Conservation (phyloP, 2,329 filamentous ascomycete species). For the Paraphaeosphaeria sporulosa region DNA sequence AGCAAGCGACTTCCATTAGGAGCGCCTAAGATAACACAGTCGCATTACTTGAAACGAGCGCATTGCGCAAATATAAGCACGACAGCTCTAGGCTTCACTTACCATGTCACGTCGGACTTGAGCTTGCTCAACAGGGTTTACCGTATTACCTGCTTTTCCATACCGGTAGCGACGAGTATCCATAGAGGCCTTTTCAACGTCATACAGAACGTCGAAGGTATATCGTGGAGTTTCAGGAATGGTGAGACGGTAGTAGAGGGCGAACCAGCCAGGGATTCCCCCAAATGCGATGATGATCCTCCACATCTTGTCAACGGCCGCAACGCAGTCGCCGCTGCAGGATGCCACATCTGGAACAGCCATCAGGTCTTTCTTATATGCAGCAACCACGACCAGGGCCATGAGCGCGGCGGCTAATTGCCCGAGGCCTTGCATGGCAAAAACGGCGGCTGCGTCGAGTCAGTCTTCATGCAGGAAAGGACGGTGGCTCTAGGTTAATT, state of each 20-base stretch:
- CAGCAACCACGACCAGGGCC: conserved; percentile 75
- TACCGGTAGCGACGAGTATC: conserved; percentile 77
- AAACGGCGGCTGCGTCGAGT: conserved; percentile 70
- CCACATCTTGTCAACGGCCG: conserved; percentile 89
- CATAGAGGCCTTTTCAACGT: conserved; percentile 68
- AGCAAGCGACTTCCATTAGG: conserved; percentile 23
- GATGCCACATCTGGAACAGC: conserved; percentile 59
- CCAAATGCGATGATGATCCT: conserved; percentile 81
- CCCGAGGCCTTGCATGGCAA: conserved; percentile 86
- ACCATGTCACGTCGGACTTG: conserved; percentile 56
- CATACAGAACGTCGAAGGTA: conserved; percentile 81
- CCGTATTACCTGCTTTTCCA: conserved; percentile 64
- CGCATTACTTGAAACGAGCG: too few relatives aligned
- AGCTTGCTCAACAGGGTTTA: conserved; percentile 72
- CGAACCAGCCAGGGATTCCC: conserved; percentile 79
- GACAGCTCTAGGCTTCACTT: background rate
- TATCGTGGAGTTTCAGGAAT: conserved; percentile 90
- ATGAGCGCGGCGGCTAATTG: conserved; percentile 79
- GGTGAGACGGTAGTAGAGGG: conserved; percentile 85
- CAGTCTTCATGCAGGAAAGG: background rate
- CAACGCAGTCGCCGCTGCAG: conserved; percentile 70
- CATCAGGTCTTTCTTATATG: conserved; percentile 71
- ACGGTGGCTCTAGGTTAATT: background rate
- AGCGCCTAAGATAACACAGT: background rate
- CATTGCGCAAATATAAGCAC: background rate